A percentile compares a stretch with the other conserved stretches of the same genome.
These are phyloP conservation scores for Cymbidium sinense DNA, from an alignment of 106 monocot species.

Conservation along the genomic window DNA sequence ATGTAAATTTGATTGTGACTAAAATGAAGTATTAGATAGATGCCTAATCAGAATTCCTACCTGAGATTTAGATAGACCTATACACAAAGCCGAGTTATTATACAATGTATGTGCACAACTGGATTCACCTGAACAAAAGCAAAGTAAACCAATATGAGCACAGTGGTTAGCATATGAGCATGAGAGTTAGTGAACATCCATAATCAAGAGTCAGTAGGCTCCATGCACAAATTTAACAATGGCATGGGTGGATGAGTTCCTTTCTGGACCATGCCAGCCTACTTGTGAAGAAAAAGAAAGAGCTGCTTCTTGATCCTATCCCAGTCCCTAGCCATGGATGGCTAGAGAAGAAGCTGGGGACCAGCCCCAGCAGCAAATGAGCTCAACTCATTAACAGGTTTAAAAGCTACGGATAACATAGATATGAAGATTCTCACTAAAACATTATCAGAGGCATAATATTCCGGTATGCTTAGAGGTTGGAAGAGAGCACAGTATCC, in stretches of 20 bases:
- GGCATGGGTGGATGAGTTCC: not conserved
- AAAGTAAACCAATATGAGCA: not conserved
- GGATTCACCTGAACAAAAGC: not conserved
- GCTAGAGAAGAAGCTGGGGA: not conserved
- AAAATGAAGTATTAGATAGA: not conserved
- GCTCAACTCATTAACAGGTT: not conserved
- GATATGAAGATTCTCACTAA: not conserved
- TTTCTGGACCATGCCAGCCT: not conserved
- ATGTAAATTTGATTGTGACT: too few relatives aligned
- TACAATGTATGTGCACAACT: not conserved
- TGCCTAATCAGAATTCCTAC: not conserved
- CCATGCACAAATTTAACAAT: not conserved
- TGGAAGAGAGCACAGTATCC: not conserved
- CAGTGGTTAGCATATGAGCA: not conserved
- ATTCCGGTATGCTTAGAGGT: not conserved
- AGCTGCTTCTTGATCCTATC: not conserved
- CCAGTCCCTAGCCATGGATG: not conserved
- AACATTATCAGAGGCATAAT: not conserved
- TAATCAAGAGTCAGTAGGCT: not conserved
- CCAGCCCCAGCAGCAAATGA: not conserved
- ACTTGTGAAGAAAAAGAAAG: too few relatives aligned
- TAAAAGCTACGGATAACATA: not conserved
- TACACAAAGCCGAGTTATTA: not conserved
- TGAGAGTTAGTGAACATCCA: not conserved
- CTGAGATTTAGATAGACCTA: not conserved